These are phyloP conservation scores for Austroboletus eburneus DNA, from an alignment of 768 basidiomycete species.

Conservation along the genomic window DNA sequence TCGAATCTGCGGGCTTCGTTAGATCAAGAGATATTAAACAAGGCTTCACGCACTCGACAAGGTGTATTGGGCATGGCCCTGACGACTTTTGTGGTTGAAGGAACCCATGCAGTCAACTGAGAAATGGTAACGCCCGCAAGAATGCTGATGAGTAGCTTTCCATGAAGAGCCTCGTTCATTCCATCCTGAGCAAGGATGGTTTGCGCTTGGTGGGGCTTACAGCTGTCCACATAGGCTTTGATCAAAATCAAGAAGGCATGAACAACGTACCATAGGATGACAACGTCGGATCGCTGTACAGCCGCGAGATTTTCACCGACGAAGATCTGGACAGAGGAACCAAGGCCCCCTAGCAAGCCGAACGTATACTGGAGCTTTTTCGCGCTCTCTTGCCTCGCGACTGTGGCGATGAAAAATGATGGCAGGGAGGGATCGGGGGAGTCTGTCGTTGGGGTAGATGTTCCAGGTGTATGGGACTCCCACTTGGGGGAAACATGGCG, in stretches of 20 bases:
- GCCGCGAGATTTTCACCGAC: slow-evolving; percentile 69
- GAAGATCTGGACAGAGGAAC: slow-evolving; percentile 64
- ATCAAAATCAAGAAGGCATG: neutral
- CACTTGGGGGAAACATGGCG: slow-evolving; percentile 42
- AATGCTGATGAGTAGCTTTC: slow-evolving; percentile 94
- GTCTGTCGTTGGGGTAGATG: slow-evolving; percentile 56
- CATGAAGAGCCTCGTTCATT: slow-evolving; percentile 76
- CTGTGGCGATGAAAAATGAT: slow-evolving; percentile 80
- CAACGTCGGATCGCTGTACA: slow-evolving; percentile 71
- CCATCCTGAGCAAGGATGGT: slow-evolving; percentile 69
- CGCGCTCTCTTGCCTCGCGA: slow-evolving; percentile 73
- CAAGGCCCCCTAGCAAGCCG: slow-evolving; percentile 50
- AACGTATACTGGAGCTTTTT: slow-evolving; percentile 63
- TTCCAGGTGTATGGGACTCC: slow-evolving; percentile 71
- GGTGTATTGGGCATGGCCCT: slow-evolving; percentile 99
- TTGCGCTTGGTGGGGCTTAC: slow-evolving; percentile 88
- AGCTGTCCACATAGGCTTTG: slow-evolving; percentile 45
- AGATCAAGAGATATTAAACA: neutral
- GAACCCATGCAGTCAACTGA: slow-evolving; percentile 75
- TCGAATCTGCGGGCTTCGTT: slow-evolving; percentile 62
- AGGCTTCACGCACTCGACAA: slow-evolving; percentile 63
- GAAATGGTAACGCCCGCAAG: slow-evolving; percentile 92
- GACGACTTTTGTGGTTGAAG: slow-evolving; percentile 75
- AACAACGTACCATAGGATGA: slow-evolving; percentile 75
- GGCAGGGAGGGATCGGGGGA: slow-evolving; percentile 69